A percentile compares a stretch with the other conserved stretches of the same genome.
Evolutionary conservation across 805 yeast species (phyloP).

Genomic region (Saccharomyces mikatae): DNA sequence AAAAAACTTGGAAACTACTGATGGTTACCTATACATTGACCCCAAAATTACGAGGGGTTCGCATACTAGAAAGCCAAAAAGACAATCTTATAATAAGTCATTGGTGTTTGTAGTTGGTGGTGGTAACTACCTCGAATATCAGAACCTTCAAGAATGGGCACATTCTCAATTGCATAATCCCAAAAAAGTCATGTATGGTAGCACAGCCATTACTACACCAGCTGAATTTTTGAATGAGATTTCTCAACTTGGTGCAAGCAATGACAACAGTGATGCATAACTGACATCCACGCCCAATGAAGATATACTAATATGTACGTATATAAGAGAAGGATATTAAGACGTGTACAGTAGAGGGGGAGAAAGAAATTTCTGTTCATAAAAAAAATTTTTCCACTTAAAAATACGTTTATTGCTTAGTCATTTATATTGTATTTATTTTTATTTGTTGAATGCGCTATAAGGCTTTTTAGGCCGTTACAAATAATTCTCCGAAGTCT

Average conservation of each 20-base stretch:
- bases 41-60: constrained; percentile 83
- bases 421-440: not conserved
- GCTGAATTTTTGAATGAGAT: constrained; percentile 62
- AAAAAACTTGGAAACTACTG: constrained; percentile 64
- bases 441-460: not conserved
- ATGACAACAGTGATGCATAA: not conserved
- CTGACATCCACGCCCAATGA: not conserved
- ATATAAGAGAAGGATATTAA: not conserved
- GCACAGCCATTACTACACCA: constrained; percentile 71
- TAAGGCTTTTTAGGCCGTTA: constrained; percentile 8
- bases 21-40: constrained; percentile 83
- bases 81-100: constrained; percentile 72
- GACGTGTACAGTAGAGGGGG: not conserved
- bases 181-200: constrained; percentile 73
- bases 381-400: no score
- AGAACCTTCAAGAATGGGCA: constrained; percentile 87
- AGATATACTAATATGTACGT: not conserved
- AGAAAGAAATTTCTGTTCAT: not conserved
- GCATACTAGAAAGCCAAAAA: constrained; percentile 78
- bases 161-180: constrained; percentile 33
- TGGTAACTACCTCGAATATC: constrained; percentile 90
- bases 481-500: constrained; percentile 30
- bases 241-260: constrained; percentile 38
- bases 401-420: not conserved
- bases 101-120: constrained; percentile 94